Base-by-base conservation (phyloP, 768 basidiomycete species). In the Infundibulicybe gibba region DNA sequence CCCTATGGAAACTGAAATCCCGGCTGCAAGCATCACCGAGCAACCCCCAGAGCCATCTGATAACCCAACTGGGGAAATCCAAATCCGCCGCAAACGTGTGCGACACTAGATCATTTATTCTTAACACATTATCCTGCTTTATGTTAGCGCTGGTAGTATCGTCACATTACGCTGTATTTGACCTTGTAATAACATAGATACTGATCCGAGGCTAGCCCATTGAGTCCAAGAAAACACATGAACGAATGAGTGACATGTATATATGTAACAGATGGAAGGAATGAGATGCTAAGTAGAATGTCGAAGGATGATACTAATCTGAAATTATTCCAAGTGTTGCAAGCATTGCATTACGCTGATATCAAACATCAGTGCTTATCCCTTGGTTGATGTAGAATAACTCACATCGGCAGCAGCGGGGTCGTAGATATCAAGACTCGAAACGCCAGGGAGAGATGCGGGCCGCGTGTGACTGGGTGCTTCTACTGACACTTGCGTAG, bases 1-100 rank as follows among this genome's bases (percentile, higher is more conserved):
- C 25, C 25, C 25, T 8, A 25, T 25, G 25, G 25, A 25, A 25
- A 25, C 25, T 25, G 25, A 25, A 25, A 4, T 25, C 25, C 8
- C 25, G 8, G 8, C 8, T 25, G 25, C 25, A 25, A 25, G 8
- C 25, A 25, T 8, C 25, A 25, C 25, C 3, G 25, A 25, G 8
- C 25, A 25, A 8, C 25, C 25, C 25, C 8, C 8, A 8, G 25
- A 4, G 25, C 25, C 3, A 25, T 25, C 25, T 4, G 25, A 8
- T 25, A 73, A 70, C 17, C 71, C 72, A 17, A 61, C 63, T 25
- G 66, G 60, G 19, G 81, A 82, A 32, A 69, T 86, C 15, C 68
- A 79, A 46, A 72, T 83, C 51, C 78, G 80, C 48, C 72, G 81
- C 51, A 87, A 87, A 61, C 80, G 85, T 19, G 74, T 80, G 30